Base-by-base conservation (phyloP, 73 alveolate genomes). In the Symbiodinium natans region DNA sequence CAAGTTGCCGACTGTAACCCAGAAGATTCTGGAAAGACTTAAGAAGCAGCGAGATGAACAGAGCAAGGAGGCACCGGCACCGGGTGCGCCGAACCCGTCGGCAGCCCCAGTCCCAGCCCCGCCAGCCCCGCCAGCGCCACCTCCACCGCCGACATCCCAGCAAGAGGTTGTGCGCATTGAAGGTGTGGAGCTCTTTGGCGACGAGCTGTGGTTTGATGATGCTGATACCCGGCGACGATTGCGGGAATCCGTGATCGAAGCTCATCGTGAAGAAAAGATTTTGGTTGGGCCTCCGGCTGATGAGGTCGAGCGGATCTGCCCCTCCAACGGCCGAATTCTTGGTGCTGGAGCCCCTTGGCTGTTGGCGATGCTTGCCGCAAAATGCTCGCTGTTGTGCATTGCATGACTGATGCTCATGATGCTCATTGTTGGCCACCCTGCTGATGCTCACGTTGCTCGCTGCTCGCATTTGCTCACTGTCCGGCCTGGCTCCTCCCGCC, bases 291-390 rank as follows among this genome's bases (percentile, higher is more conserved):
- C 98, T 7, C 90, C 98, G 0, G 98, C 98, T 34, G 98, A 92
- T 29, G 98, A 92, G 90, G 89, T 92, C 82, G 89, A 92, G 52
- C 98, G 98, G 29, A 92, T 92, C 13, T 92, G 98, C 43, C 98
- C 98, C 8, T 74, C 89, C 6, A 74, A 41, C 52, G 98, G 98
- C 6, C 98, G 98, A 31, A 39, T 92, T n/a, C 82, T 92, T 19
- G 98, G 98, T 27, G 98, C 98, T 10, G 98, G 98, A n/a, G 98
- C 41, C 10, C 42, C 95, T 88, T 63, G 73, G 11, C 17, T 48
- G 63, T 17, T n/a, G n/a, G n/a, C n/a, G n/a, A n/a, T n/a, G n/a
- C n/a, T n/a, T n/a, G n/a, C n/a, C n/a, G n/a, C n/a, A n/a, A n/a
- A n/a, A n/a, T n/a, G n/a, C n/a, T n/a, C n/a, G n/a, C n/a, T n/a